These are phyloP conservation scores for Aspergillus hortae DNA, from an alignment of 2,329 filamentous ascomycete species.

Conservation along the genomic window DNA sequence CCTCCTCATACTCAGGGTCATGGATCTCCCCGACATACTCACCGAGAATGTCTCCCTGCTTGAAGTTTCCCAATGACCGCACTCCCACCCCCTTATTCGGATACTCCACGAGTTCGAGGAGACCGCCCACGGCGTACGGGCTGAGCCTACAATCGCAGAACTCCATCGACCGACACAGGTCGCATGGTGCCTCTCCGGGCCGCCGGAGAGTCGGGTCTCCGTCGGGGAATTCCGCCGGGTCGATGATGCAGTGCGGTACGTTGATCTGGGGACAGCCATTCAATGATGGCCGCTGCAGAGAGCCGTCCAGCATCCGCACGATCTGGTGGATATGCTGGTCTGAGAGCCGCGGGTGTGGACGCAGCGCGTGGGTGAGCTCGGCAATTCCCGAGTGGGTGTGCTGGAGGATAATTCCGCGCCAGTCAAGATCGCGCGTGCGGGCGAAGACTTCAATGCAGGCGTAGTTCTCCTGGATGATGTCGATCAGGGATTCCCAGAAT, in stretches of 20 bases:
- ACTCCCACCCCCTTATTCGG: slow-evolving; percentile 27
- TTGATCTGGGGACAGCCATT: neutral
- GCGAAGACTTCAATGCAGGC: neutral
- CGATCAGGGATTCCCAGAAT: neutral
- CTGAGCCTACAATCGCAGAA: slow-evolving; percentile 19
- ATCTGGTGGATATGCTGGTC: neutral
- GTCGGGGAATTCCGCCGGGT: neutral
- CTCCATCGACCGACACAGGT: slow-evolving; percentile 11
- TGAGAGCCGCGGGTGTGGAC: neutral
- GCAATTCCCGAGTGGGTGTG: neutral
- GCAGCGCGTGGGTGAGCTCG: neutral
- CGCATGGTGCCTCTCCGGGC: slow-evolving; percentile 9
- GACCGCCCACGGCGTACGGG: slow-evolving; percentile 8
- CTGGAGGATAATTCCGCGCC: neutral
- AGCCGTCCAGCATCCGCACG: neutral
- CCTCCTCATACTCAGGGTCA: too few relatives aligned
- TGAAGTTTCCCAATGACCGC: slow-evolving; percentile 25
- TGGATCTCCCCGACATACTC: too few relatives aligned
- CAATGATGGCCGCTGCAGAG: neutral
- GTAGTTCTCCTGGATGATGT: neutral
- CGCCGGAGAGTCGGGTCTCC: too few relatives aligned
- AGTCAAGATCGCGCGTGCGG: neutral
- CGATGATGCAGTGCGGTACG: neutral
- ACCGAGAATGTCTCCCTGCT: slow-evolving; percentile 9
- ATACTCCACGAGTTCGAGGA: slow-evolving; percentile 32